Base-by-base conservation (phyloP, 441 rosid species). In the Euphorbia celastroides region DNA sequence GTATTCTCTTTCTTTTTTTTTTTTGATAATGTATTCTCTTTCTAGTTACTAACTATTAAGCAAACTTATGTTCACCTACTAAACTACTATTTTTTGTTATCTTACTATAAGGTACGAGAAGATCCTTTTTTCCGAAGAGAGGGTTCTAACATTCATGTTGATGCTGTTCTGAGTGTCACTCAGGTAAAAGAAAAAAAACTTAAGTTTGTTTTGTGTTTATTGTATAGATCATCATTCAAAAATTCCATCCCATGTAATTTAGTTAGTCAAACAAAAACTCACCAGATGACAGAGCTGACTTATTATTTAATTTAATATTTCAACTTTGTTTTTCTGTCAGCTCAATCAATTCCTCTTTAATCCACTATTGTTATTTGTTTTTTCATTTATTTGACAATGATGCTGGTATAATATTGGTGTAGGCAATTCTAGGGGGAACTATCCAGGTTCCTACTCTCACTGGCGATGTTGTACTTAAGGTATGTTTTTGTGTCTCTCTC, bases 361-460 rank as follows among this genome's bases (percentile, higher is more conserved):
- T 34, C 38, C 38, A 34, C 38, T 34, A 4, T 34, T 34, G 38
- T 34, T 34, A 3, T 3, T 34, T 9, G 9, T 9, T 34, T 4
- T 34, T 9, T 34, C 36, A 13, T 12, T 54, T 25, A 62, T 70
- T 34, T 46, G 58, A 31, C 30, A 48, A 12, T 31, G 28, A 50
- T 61, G 20, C 42, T 68, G 17, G 55, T 50, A 65, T 52, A 42
- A 60, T 32, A 54, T 70, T 32, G 56, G 75, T 62, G 67, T 93
- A 95, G 99, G 99, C 99, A 63, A 81, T 92, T 66, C 82, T 95
- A 77, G 99, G 99, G 58, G 99, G 99, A 75, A 92, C 99, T 50
- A 79, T 95, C 70, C 93, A 89, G 75, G 98, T 92, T 72, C 99
- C 99, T 56, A 95, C 98, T 57, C 96, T 92, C 56, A 88, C 95